Base-by-base conservation (phyloP, 2,329 filamentous ascomycete species). In the Cytospora piceicola region DNA sequence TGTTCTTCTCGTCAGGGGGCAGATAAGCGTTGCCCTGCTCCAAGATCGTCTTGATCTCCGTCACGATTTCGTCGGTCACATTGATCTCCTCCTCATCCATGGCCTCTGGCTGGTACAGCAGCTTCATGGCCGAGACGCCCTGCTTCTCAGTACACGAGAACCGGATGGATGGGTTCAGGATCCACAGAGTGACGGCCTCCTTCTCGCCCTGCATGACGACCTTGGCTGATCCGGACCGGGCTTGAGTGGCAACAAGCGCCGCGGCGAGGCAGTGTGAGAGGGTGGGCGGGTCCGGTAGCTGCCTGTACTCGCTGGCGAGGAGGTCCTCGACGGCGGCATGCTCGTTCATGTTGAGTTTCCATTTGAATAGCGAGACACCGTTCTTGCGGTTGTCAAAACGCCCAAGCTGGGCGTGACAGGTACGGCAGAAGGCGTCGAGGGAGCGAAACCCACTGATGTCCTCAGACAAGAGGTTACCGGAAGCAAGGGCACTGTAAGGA, bases 191-290 rank as follows among this genome's bases (percentile, higher is more conserved):
- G 3, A 67, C 51, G 22, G 46, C 24, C 30, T 54, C 63, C 29
- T 65, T 70, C 57, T 78, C 73, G 0, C 82, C 83, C 22, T 81
- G 74, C 15, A 88, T 72, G 24, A 88, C 76, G 0, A 83, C 84
- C 72, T 87, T 87, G 51, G 85, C 83, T 30, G 82, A 86, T 15
- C 83, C 85, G 1, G 84, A 85, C n/a, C 84, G 80, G 15, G 84
- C 80, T 52, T 85, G 80, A 0, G 81, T 84, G 12, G 84, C 80
- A 24, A 83, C 73, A 30, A 88, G 76, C 61, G 82, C 83, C 0
- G 83, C 81, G 4, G 83, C 80, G 3, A 88, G 77, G 66, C 85
- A 88, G 58, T 86, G 80, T 0, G 78, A 71, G 36, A 82, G 77
- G 52, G 71, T 80, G 6, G 81, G 84, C 5, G 67, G 69, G 29